Evolutionary conservation across 768 basidiomycete genomes (phyloP), one percentile per base, ranked within the genome.

Genomic region (Kwoniella europaea): DNA sequence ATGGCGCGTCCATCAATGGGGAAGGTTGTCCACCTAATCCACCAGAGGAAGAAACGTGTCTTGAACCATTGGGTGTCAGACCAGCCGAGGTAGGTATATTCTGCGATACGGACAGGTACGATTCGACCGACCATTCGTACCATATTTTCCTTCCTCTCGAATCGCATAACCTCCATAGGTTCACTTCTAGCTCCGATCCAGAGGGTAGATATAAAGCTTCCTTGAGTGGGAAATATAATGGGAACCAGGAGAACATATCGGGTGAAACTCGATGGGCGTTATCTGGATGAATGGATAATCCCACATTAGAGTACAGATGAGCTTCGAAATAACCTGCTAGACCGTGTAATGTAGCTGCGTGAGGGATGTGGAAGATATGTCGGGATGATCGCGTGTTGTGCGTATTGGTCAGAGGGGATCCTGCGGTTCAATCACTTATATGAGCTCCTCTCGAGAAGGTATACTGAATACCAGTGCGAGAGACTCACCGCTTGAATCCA

Each of bases 171-270:
- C 97, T 90, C 95, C 97, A 99, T 29, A 99, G 88, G 24, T 91
- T 91, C 4, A 98, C 92, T 70, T 93, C 91, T 13, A 99, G 86
- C 79, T 99, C 97, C 18, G 92, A 91, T 79, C 93, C 91, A 76
- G 90, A 90, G 15, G 97, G 97, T 0, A 98, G 87, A 81, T 97
- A 98, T 4, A 99, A 84, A 0, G 97, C 93, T 76, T 97, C 93
- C 84, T 90, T 91, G 81, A 98, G 89, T 2, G 97, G 97, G 84
- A 99, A 96, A 85, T 93, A 97, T 20, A 98, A 84, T 0, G 97
- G 97, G 85, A 99, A 99, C 97, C 97, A 99, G 80, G 95, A 98
- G 77, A 98, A 86, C 97, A 99, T 99, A 76, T 98, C 91, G 76
- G 92, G 94, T 9, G 93, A 94, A 65, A 95, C 87, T 57, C 88